phyloP scores from a whole-genome alignment of 768 basidiomycete genomes.

The Candolleomyces efflorescens region DNA sequence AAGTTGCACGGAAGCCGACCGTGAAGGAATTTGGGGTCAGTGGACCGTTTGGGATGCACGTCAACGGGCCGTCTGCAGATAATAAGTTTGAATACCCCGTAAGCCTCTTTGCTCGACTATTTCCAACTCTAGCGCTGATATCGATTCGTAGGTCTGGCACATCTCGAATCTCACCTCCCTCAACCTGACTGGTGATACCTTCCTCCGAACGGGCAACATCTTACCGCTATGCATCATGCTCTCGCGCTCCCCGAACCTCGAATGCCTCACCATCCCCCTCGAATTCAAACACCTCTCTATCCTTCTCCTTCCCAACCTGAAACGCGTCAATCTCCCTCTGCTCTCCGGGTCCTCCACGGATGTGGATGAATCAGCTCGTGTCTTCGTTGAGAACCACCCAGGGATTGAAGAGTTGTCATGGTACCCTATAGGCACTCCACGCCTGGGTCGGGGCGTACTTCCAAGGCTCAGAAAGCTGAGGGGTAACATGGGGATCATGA shows the following conservation, averaged over 20 bases:
- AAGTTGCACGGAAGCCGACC: slow-evolving; percentile 21
- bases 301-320: slow-evolving; percentile 37
- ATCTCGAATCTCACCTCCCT: slow-evolving; percentile 25
- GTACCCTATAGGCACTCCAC: slow-evolving; percentile 35
- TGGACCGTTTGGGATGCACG: slow-evolving; percentile 38
- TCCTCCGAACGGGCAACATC: slow-evolving; percentile 25
- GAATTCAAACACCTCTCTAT: slow-evolving; percentile 36
- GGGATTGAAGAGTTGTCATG: slow-evolving; percentile 43
- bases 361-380: slow-evolving; percentile 30
- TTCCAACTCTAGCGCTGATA: slow-evolving; percentile 1
- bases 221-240: slow-evolving; percentile 26
- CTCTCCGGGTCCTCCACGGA: slow-evolving; percentile 33
- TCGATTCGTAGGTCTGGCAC: slow-evolving; percentile 24
- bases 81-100: slow-evolving; percentile 36
- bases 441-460: slow-evolving; percentile 29
- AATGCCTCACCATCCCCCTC: slow-evolving; percentile 44
- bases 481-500: slow-evolving; percentile 29
- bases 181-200: slow-evolving; percentile 24
- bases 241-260: slow-evolving; percentile 22
- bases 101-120: slow-evolving; percentile 12
- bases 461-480: slow-evolving; percentile 37
- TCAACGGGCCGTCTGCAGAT: slow-evolving; percentile 20
- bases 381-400: slow-evolving; percentile 42
- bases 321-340: slow-evolving; percentile 36
- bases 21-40: slow-evolving; percentile 32